Evolutionary conservation across 768 basidiomycete species (phyloP), one percentile per base, ranked within the genome.

Genomic region (Mycena chlorophos): DNA sequence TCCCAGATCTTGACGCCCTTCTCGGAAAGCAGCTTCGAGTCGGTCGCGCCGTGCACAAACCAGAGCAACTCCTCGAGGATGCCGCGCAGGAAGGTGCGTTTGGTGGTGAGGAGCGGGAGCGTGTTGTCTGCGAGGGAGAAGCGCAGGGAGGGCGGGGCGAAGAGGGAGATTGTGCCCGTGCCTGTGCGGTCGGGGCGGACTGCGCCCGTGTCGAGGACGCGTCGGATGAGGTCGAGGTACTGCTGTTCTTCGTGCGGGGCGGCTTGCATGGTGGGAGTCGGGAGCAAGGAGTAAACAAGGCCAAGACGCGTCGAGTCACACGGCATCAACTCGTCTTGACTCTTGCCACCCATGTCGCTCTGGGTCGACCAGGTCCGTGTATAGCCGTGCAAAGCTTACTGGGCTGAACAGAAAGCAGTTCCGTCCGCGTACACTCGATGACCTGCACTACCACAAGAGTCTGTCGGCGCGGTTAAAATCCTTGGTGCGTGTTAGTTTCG

Each of bases 1-100:
- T 98, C 94, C 97, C 97, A 99, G 64, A 99, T 98, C 69, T 91
- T 90, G 58, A 98, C 82, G 49, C 92, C 94, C 68, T 91, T 91
- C 27, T 80, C 77, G 1, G 86, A 83, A 37, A 99, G 80, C 0
- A 86, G 62, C 4, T 75, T 85, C 0, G 90, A 84, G 72, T 97
- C 93, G 0, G 95, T 98, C 6, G 78, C 80, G 1, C 96, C 95
- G 31, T 78, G 75, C 16, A 97, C 73, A 66, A 99, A 99, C 96
- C 96, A 99, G 5, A 98, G 77, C 1, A 99, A 84, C 63, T 98
- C 96, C 66, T 95, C 94, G 20, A 91, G 72, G 37, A 99, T 95
- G 0, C 93, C 96, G 26, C 91, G 87, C 23, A 90, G 73, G 67
- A 97, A 98, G 3, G 94, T 96, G 56, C 91, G 86, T 70, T 99